These are phyloP conservation scores for Sporothrix pseudoabietina DNA, from an alignment of 2,329 filamentous ascomycete genomes.

Conservation along the genomic window DNA sequence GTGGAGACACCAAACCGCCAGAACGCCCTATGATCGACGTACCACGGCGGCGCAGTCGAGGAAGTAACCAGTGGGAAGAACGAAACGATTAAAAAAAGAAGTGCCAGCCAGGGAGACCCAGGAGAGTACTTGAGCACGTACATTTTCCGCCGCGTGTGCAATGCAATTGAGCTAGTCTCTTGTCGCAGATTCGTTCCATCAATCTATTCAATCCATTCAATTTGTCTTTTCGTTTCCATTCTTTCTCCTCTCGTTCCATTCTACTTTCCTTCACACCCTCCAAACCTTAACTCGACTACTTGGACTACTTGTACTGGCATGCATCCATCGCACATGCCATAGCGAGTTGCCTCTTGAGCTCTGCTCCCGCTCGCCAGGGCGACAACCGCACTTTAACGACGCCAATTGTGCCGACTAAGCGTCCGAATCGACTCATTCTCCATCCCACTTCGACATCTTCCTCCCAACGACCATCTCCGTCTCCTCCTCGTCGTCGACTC, in stretches of 20 bases:
- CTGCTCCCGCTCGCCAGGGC: not conserved
- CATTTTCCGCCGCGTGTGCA: not conserved
- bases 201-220: not conserved
- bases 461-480: not conserved
- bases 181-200: not conserved
- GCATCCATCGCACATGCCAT: constrained; percentile 1
- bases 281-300: not conserved
- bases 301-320: not conserved
- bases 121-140: not conserved
- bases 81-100: not conserved
- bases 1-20: not conserved
- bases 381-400: not conserved
- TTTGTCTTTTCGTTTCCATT: not conserved
- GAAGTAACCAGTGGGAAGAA: not conserved
- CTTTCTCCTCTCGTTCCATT: not conserved
- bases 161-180: not conserved
- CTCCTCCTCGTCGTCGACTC: not conserved
- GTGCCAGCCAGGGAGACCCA: not conserved
- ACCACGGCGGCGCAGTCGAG: not conserved
- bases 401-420: not conserved
- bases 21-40: not conserved
- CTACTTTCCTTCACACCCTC: not conserved
- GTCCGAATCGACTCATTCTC: not conserved
- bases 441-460: too few relatives aligned
- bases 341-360: not conserved